Evolutionary conservation across 257 asterid genomes (phyloP), one percentile per base, ranked within the genome.

Genomic region (Buddleja alternifolia): DNA sequence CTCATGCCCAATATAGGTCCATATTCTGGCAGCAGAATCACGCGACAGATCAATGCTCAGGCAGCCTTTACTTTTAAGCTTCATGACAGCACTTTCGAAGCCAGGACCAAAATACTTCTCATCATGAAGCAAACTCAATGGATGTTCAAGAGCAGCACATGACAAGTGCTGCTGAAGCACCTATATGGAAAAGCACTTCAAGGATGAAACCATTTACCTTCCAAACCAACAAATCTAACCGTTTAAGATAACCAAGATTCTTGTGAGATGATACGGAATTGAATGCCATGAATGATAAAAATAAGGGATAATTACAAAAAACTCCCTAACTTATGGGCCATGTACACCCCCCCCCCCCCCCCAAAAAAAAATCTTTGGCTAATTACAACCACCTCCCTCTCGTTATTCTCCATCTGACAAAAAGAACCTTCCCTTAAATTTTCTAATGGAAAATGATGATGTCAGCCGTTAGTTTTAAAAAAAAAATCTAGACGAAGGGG

Each of bases 1-100:
- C 98, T 87, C 91, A 54, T 68, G 86, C 72, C 99, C 99, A 40
- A 90, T 84, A 78, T 93, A 93, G 78, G 78, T 84, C 97, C 97
- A 93, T 41, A 87, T 81, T 74, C 91, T 87, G 76, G 83, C 77
- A 57, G 89, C 80, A 74, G 56, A 69, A 80, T 79, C 84, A 66
- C 80, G 86, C 0, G 92, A 83, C 53, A 70, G 64, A 74, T 87
- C 89, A 73, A 84, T 77, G 75, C 81, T 74, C 78, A 90, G 77
- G 80, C 63, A 73, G 76, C 99, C 96, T 59, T 78, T 84, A 75
- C 67, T 84, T 84, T 84, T 81, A 57, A 93, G 95, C 45, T 59
- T 54, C 82, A 69, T 76, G 75, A 85, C 59, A 40, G 89, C 79
- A 21, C 79, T 73, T 83, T 85, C 90, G 58, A 88, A 76, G 69